Evolutionary conservation across 352 stramenopile genomes (phyloP), one percentile per base, ranked within the genome.

Genomic region (Globisporangium heterothallicum): DNA sequence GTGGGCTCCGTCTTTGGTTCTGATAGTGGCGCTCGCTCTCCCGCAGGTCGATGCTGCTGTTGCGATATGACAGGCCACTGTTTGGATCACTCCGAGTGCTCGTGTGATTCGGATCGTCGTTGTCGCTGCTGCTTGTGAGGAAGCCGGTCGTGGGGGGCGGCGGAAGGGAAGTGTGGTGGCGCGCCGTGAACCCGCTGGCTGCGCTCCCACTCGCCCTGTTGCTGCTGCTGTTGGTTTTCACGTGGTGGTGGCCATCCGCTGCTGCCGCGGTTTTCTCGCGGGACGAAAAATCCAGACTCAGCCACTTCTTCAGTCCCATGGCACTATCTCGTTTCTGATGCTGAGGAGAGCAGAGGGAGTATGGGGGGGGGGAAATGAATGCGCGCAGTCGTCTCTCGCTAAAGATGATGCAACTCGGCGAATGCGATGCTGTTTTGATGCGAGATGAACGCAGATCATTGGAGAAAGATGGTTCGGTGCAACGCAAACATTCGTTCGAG

Each of bases 301-400:
- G 34, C 47, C 47, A 53, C 47, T 53, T 53, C 47, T 53, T 53
- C 27, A 53, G 47, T 14, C 47, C 47, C 47, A 53, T 53, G n/a
- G n/a, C n/a, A n/a, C n/a, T n/a, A n/a, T n/a, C n/a, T n/a, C n/a
- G n/a, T n/a, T n/a, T n/a, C n/a, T n/a, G n/a, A n/a, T n/a, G n/a
- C n/a, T n/a, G n/a, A n/a, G n/a, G n/a, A n/a, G n/a, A n/a, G n/a
- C n/a, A n/a, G n/a, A n/a, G n/a, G n/a, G n/a, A n/a, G n/a, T n/a
- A n/a, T n/a, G n/a, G n/a, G n/a, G n/a, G n/a, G n/a, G n/a, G n/a
- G n/a, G n/a, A n/a, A n/a, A n/a, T n/a, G n/a, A n/a, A n/a, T n/a
- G n/a, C n/a, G n/a, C n/a, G n/a, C n/a, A n/a, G n/a, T n/a, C n/a
- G n/a, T n/a, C n/a, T n/a, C n/a, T n/a, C n/a, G n/a, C n/a, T n/a